phyloP scores from a whole-genome alignment of 257 asterid genomes.

The Orobanche coerulescens region DNA sequence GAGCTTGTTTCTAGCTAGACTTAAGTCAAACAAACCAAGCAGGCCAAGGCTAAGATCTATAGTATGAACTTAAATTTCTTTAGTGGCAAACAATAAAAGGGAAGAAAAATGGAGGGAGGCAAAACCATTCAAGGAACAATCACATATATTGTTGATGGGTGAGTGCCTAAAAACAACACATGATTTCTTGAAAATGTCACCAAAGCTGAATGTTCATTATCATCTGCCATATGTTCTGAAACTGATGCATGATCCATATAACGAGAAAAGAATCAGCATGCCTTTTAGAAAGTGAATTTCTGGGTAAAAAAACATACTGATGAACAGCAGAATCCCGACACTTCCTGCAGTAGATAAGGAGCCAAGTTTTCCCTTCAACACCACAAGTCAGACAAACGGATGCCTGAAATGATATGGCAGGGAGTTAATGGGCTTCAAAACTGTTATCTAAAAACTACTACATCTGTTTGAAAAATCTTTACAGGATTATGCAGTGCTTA shows the following conservation, averaged over 20 bases:
- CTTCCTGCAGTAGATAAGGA: conserved; percentile 24
- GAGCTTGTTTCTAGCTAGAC: not conserved
- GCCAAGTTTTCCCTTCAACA: conserved; percentile 17
- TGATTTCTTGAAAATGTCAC: not conserved
- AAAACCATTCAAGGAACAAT: not conserved
- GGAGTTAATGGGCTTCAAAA: not conserved
- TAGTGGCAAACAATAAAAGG: not conserved
- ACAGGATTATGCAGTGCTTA: not conserved
- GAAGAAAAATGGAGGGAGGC: not conserved
- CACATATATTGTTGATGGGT: not conserved
- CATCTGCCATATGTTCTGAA: not conserved
- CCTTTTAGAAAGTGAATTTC: not conserved
- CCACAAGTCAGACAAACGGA: conserved; percentile 22
- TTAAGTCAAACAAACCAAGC: not conserved
- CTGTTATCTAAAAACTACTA: not conserved
- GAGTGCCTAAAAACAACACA: not conserved
- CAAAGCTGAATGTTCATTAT: not conserved
- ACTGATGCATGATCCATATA: not conserved
- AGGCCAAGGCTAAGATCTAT: not conserved
- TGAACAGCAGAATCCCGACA: conserved; percentile 22
- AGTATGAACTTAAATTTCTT: not conserved
- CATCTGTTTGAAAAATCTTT: not conserved
- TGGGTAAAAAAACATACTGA: conserved; percentile 16
- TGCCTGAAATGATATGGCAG: conserved; percentile 15
- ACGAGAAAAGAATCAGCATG: not conserved